Evolutionary conservation across 306 rosid genomes (phyloP), one percentile per base, ranked within the genome.

Genomic region (Vigna mungo): DNA sequence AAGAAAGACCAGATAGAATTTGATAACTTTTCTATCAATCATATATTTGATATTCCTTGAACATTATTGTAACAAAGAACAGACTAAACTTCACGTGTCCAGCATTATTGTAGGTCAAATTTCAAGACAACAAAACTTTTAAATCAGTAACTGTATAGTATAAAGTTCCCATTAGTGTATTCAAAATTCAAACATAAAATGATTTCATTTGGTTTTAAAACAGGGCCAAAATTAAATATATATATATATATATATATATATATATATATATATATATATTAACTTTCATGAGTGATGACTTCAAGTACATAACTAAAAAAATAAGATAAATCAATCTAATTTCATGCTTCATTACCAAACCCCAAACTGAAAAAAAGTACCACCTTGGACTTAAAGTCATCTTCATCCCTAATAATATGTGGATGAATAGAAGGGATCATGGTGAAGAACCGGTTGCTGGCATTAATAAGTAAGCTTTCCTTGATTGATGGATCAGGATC

Each of bases 381-480:
- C 81, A 95, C 98, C 98, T 95, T 95, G 49, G 88, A 90, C 87
- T 90, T 90, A 74, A 95, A 90, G 69, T 90, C 96, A 76, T 86
- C 93, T 82, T 92, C 97, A 72, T 95, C 96, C 83, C 88, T 88
- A 44, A 92, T 95, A 81, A 92, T 72, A 71, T 86, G 97, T 2
- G 98, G 98, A 85, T 95, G 98, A 75, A 92, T 84, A 16, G 97
- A 95, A 62, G 98, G 98, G 83, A 95, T 95, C 83, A 92, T 55
- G 9, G 97, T 95, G 91, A 95, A 95, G 89, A 95, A 92, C 9
- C 88, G 92, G 82, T 95, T 95, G 96, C 98, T 95, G 60, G 98
- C 97, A 89, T 92, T 96, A 70, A 95, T 68, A 66, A 95, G 92
- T 87, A 95, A 86, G 89, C 97, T 90, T 78, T 95, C 93, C 84